Conservation (phyloP, 2,329 filamentous ascomycete genomes). For the Sordariomycetes sp. region DNA sequence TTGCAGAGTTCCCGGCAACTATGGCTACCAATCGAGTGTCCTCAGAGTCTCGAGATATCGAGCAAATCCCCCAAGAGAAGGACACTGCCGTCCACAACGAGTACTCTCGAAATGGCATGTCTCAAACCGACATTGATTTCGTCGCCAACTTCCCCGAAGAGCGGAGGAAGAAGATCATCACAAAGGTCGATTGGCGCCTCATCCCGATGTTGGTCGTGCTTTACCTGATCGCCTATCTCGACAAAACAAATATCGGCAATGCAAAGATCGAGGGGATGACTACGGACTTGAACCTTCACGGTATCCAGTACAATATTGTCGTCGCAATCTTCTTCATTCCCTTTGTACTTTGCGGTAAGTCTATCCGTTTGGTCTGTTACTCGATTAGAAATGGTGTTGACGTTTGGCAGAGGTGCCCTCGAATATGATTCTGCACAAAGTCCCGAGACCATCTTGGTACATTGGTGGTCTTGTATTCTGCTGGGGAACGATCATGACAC, state of each 20-base stretch:
- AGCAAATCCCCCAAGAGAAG: constrained; percentile 14
- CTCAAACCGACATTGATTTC: constrained; percentile 19
- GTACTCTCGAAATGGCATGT: constrained; percentile 8
- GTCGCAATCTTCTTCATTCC: constrained; percentile 21
- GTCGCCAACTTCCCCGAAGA: constrained; percentile 18
- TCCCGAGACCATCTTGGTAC: constrained; percentile 29
- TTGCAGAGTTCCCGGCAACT: no score
- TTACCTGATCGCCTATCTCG: constrained; percentile 30
- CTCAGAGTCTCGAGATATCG: constrained; percentile 11
- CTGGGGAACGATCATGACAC: constrained; percentile 28
- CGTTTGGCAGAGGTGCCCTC: constrained; percentile 17
- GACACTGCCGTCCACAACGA: constrained; percentile 13
- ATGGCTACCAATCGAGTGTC: constrained; percentile 7
- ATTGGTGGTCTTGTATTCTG: constrained; percentile 22
- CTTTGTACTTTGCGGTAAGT: constrained; percentile 44
- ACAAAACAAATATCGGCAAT: constrained; percentile 24
- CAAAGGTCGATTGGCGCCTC: constrained; percentile 17
- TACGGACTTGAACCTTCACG: constrained; percentile 34
- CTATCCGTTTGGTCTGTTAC: neutral
- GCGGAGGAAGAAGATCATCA: constrained; percentile 16
- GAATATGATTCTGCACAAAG: constrained; percentile 24
- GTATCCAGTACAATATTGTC: constrained; percentile 34
- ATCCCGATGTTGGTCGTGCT: constrained; percentile 19
- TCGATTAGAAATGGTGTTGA: constrained; percentile 16
- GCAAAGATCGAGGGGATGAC: constrained; percentile 36